Evolutionary conservation across 2,329 filamentous ascomycete species (phyloP), one percentile per base, ranked within the genome.

Genomic region (Penicillium janthinellum): DNA sequence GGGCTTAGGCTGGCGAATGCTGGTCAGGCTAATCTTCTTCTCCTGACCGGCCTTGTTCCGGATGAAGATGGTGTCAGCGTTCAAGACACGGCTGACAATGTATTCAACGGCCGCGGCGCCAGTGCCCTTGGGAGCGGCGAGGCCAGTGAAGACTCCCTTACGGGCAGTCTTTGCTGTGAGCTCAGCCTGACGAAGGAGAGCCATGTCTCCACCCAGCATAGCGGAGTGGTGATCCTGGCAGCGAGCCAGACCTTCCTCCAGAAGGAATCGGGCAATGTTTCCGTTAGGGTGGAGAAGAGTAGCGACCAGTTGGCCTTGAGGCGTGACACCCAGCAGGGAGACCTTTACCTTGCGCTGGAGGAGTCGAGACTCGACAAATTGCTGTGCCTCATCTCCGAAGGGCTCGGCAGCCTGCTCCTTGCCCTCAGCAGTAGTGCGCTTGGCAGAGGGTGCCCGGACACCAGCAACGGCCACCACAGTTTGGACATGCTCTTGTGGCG

Each of bases 161-260:
- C 90, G 89, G 66, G 85, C 85, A 65, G 87, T 85, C 78, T 92
- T 92, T 4, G 95, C 95, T 59, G 85, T 81, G 75, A 91, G 94
- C 80, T 99, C 95, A 1, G 95, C 93, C 65, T 90, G 86, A 64
- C 95, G 88, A 58, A 98, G 86, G 59, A 85, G 77, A 44, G 89
- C 88, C 95, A 99, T 99, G 70, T 94, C 91, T 52, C 86, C 81
- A 47, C 95, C 95, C 11, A 99, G 85, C 79, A 97, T 83, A 41
- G 92, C 96, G 0, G 94, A 96, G 80, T 99, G 95, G 78, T 95
- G 93, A 77, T 99, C 95, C 65, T 93, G 92, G 81, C 94, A 98
- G 71, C 92, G 86, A 42, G 94, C 95, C 57, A 98, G 83, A 69
- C 95, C 95, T 55, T 92, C 91, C 70, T 94, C 88, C 47, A 99